Conservation (phyloP, 495 filamentous ascomycete genomes). For the Articulospora tetracladia region DNA sequence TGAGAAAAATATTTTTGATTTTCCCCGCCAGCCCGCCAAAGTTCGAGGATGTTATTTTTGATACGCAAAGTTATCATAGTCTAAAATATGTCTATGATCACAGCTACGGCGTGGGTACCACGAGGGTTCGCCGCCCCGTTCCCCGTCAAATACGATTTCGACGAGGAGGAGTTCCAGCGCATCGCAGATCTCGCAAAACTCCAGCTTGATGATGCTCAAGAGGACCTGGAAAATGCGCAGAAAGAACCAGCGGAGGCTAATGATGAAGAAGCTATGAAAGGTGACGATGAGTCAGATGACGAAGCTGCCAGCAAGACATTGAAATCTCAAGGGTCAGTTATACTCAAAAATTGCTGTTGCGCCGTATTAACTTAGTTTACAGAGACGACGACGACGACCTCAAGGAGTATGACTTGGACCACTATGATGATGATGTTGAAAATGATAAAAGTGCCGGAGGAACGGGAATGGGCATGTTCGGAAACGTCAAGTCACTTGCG, state of each 20-base stretch:
- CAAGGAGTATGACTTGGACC: constrained; percentile 91
- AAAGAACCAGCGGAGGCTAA: constrained; percentile 32
- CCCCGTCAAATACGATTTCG: constrained; percentile 83
- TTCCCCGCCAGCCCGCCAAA: neutral
- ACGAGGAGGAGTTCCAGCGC: constrained; percentile 87
- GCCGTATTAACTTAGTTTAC: neutral
- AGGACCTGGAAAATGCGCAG: constrained; percentile 71
- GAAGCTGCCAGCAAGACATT: constrained; percentile 15
- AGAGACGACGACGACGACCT: constrained; percentile 77
- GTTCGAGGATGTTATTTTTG: neutral
- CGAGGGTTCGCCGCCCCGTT: constrained; percentile 91
- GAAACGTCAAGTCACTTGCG: constrained; percentile 85
- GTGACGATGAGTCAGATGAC: constrained; percentile 24
- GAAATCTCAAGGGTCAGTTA: constrained; percentile 23
- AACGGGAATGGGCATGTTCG: constrained; percentile 84
- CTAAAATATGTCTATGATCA: constrained; percentile 75
- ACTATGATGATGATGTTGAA: constrained; percentile 83
- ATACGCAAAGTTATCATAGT: neutral
- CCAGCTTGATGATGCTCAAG: constrained; percentile 88
- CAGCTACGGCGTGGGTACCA: constrained; percentile 88
- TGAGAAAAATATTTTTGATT: neutral
- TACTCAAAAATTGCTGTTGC: neutral
- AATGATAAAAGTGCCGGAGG: constrained; percentile 55
- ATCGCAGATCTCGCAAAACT: constrained; percentile 87
- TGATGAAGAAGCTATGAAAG: constrained; percentile 31